Conservation (phyloP, 805 yeast species). For the Candida maesae region DNA sequence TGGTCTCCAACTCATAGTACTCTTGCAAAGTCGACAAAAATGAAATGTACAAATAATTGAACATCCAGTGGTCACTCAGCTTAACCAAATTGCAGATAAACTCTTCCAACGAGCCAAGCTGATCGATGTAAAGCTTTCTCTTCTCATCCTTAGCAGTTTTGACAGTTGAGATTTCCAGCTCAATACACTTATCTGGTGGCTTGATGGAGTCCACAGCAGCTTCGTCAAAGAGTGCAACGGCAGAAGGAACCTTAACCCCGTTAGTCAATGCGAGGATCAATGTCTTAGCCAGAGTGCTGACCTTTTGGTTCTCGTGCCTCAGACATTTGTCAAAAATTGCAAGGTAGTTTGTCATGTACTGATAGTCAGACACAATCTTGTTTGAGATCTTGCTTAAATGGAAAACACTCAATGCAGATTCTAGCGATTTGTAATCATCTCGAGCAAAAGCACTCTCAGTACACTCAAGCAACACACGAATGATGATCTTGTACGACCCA, state of each 20-base stretch:
- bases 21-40: slow-evolving; percentile 51
- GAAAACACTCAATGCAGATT: slow-evolving; percentile 61
- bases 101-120: slow-evolving; percentile 41
- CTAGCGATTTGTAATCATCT: slow-evolving; percentile 51
- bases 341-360: slow-evolving; percentile 45
- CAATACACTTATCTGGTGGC: slow-evolving; percentile 60
- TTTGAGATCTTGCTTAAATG: slow-evolving; percentile 53
- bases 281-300: slow-evolving; percentile 50
- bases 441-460: slow-evolving; percentile 46
- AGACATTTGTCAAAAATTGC: slow-evolving; percentile 51
- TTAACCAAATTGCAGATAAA: slow-evolving; percentile 27
- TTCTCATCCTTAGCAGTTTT: slow-evolving; percentile 60
- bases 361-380: slow-evolving; percentile 54
- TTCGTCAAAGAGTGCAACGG: slow-evolving; percentile 50
- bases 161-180: slow-evolving; percentile 55
- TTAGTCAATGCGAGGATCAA: slow-evolving; percentile 41
- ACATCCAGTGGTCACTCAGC: slow-evolving; percentile 52
- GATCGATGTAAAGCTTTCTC: slow-evolving; percentile 38
- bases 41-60: slow-evolving; percentile 43
- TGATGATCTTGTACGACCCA: slow-evolving; percentile 57
- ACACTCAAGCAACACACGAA: slow-evolving; percentile 45
- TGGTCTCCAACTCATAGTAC: slow-evolving; percentile 45
- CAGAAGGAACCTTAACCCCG: slow-evolving; percentile 45
- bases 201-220: slow-evolving; percentile 39
- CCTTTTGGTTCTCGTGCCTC: slow-evolving; percentile 50